These are phyloP conservation scores for Fusarium denticulatum DNA, from an alignment of 2,329 filamentous ascomycete genomes.

Conservation along the genomic window DNA sequence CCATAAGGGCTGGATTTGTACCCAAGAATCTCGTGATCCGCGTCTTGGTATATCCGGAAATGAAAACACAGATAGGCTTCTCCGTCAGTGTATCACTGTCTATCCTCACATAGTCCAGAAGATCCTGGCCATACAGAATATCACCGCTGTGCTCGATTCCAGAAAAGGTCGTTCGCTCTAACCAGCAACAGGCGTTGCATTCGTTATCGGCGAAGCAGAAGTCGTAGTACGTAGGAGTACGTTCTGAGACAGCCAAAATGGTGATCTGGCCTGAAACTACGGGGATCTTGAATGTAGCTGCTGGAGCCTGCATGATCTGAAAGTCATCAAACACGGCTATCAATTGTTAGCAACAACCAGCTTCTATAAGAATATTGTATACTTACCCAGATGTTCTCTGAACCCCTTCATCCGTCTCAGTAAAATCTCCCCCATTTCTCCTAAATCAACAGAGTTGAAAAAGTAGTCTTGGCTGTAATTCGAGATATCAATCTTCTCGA, in stretches of 20 bases:
- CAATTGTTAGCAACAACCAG: accelerated
- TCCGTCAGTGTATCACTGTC: neutral
- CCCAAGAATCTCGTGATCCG: neutral
- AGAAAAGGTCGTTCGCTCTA: neutral
- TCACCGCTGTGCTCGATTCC: conserved; percentile 15
- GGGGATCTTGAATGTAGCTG: conserved; percentile 2
- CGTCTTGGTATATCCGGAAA: neutral
- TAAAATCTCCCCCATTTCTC: neutral
- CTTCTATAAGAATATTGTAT: accelerated
- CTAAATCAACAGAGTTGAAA: conserved; percentile 8
- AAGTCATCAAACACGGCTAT: conserved; percentile 5
- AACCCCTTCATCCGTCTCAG: conserved; percentile 3
- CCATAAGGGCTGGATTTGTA: neutral
- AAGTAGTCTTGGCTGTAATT: conserved; percentile 1
- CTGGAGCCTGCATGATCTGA: conserved; percentile 13
- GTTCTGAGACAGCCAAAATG: neutral
- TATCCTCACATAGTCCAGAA: conserved; percentile 5
- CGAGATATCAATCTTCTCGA: conserved; percentile 13
- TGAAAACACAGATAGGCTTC: conserved; percentile 5
- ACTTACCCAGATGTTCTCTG: neutral
- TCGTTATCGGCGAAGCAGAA: conserved; percentile 3
- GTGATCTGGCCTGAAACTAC: neutral
- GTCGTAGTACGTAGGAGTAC: conserved; percentile 10
- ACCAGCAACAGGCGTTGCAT: neutral
- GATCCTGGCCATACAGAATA: accelerated